Percentiles rank a stretch among this genome's conserved stretches.
These are phyloP conservation scores for Lachnellula arida DNA, from an alignment of 2,329 filamentous ascomycete species.

Conservation along the genomic window DNA sequence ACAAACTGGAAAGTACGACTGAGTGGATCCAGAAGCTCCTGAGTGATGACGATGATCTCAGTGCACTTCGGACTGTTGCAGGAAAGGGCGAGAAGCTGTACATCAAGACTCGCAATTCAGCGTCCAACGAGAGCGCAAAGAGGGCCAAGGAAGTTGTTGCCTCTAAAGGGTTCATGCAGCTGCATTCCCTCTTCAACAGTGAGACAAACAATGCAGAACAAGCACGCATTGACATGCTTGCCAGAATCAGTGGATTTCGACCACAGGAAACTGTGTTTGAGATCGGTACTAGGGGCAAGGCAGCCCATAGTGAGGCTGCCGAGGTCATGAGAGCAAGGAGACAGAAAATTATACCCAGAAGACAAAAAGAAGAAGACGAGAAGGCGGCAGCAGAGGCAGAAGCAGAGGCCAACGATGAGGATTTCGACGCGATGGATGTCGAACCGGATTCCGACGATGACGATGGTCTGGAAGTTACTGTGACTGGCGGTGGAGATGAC, in stretches of 20 bases:
- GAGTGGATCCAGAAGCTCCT: slow-evolving; percentile 83
- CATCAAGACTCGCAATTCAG: slow-evolving; percentile 80
- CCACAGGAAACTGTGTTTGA: slow-evolving; percentile 97
- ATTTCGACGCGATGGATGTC: slow-evolving; percentile 21
- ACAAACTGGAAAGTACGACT: slow-evolving; percentile 66
- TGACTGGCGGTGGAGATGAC: slow-evolving; percentile 35
- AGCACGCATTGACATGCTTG: slow-evolving; percentile 80
- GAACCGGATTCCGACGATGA: slow-evolving; percentile 32
- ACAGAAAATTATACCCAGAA: slow-evolving; percentile 60
- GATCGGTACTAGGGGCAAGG: slow-evolving; percentile 69
- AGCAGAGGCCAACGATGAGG: slow-evolving; percentile 21
- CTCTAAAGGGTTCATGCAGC: slow-evolving; percentile 64
- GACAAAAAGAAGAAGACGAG: slow-evolving; percentile 37
- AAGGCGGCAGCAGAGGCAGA: slow-evolving; percentile 33
- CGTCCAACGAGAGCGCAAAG: slow-evolving; percentile 85
- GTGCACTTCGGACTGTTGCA: slow-evolving; percentile 65
- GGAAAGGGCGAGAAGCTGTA: slow-evolving; percentile 91
- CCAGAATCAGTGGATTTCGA: slow-evolving; percentile 80
- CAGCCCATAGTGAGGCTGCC: slow-evolving; percentile 57
- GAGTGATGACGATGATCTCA: slow-evolving; percentile 69
- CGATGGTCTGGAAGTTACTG: slow-evolving; percentile 34
- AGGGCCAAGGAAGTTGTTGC: slow-evolving; percentile 73
- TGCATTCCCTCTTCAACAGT: slow-evolving; percentile 77
- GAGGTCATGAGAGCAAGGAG: slow-evolving; percentile 72
- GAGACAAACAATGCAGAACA: slow-evolving; percentile 61